Base-by-base conservation (phyloP, 257 asterid species). In the Marsdenia floribunda region DNA sequence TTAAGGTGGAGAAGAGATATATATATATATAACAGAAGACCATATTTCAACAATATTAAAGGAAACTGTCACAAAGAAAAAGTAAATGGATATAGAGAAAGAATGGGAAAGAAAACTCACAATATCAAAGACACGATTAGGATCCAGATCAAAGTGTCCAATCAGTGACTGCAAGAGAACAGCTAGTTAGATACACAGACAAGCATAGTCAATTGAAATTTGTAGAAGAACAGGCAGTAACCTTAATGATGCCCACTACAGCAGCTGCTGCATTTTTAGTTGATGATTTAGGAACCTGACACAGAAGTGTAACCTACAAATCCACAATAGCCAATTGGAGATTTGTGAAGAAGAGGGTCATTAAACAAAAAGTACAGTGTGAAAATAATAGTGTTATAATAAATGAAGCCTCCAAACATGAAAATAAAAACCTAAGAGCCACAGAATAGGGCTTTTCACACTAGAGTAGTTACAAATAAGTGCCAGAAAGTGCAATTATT, bases 91-190 rank as follows among this genome's bases (percentile, higher is more conserved):
- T 0, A 29, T 29, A 29, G 18, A 6, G 55, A 68, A 80, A 33
- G 60, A 66, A 26, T 73, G 66, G 66, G 35, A 53, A 71, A 70
- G 55, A 86, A 73, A 71, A 84, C 99, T 86, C 86, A 95, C 99
- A 78, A 95, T 95, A 81, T 95, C 98, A 75, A 95, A 95, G 76
- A 95, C 99, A 57, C 99, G 96, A 76, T 95, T 95, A 18, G 99
- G 99, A 77, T 95, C 99, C 85, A 95, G 91, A 88, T 95, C 98
- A 71, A 95, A 95, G 88, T 95, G 98, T 66, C 99, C 99, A 73
- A 95, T 95, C 80, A 95, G 86, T 35, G 99, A 95, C 99, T 95
- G 96, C 82, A 89, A 44, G 78, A 61, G 50, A 82, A 71, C 69
- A 75, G 76, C 47, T 63, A 79, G 52, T 86, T 76, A 89, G 88